These are phyloP conservation scores for Nepenthes gracilis DNA, from an alignment of 148 eudicot species.

Conservation along the genomic window DNA sequence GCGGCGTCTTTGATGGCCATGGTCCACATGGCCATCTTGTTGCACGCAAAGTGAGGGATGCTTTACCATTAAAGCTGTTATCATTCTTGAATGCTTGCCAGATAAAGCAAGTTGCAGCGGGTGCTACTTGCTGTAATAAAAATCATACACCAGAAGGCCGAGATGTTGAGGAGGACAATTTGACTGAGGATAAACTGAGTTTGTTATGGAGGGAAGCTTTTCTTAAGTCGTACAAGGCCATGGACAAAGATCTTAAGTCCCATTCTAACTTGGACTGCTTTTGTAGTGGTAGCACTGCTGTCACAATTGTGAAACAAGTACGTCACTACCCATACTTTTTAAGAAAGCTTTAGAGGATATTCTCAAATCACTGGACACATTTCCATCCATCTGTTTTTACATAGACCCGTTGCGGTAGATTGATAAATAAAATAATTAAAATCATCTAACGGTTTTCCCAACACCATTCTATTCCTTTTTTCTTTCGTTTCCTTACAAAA, in stretches of 20 bases:
- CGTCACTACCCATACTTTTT: constrained; percentile 2
- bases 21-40: constrained; percentile 98
- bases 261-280: constrained; percentile 91
- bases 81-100: constrained; percentile 54
- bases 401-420: no score
- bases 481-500: background rate
- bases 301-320: constrained; percentile 87
- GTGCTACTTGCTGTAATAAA: constrained; percentile 42
- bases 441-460: no score
- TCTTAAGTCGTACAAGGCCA: constrained; percentile 81
- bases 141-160: constrained; percentile 34
- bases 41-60: constrained; percentile 93
- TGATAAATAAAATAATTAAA: no score
- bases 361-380: no score
- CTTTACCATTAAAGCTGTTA: constrained; percentile 57
- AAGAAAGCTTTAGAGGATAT: background rate
- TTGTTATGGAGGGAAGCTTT: constrained; percentile 80
- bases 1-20: constrained; percentile 97
- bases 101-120: constrained; percentile 42
- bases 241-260: constrained; percentile 89
- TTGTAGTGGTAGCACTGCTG: constrained; percentile 98
- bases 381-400: no score
- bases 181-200: constrained; percentile 33
- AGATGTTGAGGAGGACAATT: constrained; percentile 39
- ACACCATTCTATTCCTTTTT: background rate